A percentile compares a stretch with the other conserved stretches of the same genome.
These are phyloP conservation scores for Aspergillus sp. DNA, from an alignment of 2,329 filamentous ascomycete genomes.

Conservation along the genomic window DNA sequence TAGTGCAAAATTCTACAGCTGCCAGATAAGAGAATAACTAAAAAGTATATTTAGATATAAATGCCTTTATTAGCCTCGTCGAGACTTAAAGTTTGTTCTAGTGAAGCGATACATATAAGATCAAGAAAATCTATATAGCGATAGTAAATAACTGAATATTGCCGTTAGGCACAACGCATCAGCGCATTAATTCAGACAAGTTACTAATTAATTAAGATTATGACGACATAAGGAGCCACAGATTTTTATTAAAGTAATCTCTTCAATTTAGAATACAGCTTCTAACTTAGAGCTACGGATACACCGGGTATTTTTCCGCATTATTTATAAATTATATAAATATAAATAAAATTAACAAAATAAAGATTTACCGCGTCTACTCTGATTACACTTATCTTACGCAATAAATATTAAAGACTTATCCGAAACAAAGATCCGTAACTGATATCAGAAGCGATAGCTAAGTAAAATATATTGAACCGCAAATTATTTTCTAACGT, in stretches of 20 bases:
- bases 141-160: slow-evolving; percentile 2
- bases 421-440: slow-evolving; percentile 6
- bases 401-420: slow-evolving; percentile 3
- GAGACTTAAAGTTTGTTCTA: neutral
- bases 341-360: slow-evolving; percentile 7
- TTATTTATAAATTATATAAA: neutral
- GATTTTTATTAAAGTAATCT: slow-evolving; percentile 2
- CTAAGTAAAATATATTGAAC: slow-evolving; percentile 4
- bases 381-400: slow-evolving; percentile 3
- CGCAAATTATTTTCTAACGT: slow-evolving; percentile 4
- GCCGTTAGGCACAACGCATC: neutral
- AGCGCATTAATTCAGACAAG: slow-evolving; percentile 2
- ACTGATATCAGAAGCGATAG: slow-evolving; percentile 4
- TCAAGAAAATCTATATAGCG: slow-evolving; percentile 3
- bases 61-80: neutral
- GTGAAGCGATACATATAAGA: slow-evolving; percentile 1
- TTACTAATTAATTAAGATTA: neutral
- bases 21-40: neutral
- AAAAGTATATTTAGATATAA: neutral
- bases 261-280: slow-evolving; percentile 5
- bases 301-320: slow-evolving; percentile 1
- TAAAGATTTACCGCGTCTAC: slow-evolving; percentile 4
- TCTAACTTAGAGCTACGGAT: slow-evolving; percentile 2
- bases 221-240: slow-evolving; percentile 5
- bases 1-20: neutral